These are phyloP conservation scores for Ophiostoma triangulosporum DNA, from an alignment of 2,329 filamentous ascomycete species.

Conservation along the genomic window DNA sequence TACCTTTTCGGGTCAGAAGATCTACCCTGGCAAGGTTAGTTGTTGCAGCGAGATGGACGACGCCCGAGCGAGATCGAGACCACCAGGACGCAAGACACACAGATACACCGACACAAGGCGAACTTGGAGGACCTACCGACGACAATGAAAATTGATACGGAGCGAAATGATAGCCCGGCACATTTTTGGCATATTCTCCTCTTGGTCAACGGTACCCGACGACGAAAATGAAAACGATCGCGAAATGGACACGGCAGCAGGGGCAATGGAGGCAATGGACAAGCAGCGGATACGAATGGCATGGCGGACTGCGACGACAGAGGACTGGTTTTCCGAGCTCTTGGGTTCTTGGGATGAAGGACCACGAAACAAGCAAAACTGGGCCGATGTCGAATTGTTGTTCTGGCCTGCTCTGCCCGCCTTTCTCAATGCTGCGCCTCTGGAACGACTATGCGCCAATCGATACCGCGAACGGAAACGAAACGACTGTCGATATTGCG, in stretches of 20 bases:
- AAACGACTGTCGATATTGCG: background rate
- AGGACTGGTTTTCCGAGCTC: too few species aligned
- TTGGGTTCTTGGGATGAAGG: too few species aligned
- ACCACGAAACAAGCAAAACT: too few species aligned
- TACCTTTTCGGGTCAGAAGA: conserved; percentile 51
- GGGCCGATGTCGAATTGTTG: too few species aligned
- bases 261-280: too few species aligned
- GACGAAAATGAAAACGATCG: background rate
- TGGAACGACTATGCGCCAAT: too few species aligned
- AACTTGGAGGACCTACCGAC: background rate
- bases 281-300: too few species aligned
- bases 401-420: background rate
- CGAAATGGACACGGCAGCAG: background rate
- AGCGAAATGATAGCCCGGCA: background rate
- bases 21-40: conserved; percentile 55
- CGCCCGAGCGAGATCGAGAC: conserved; percentile 8
- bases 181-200: background rate
- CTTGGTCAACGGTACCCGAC: background rate
- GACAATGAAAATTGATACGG: background rate
- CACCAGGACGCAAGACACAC: conserved; percentile 1
- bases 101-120: background rate
- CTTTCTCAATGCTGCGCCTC: too few species aligned
- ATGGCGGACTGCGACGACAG: too few species aligned
- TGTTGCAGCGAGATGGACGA: conserved; percentile 2
- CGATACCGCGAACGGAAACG: too few species aligned